phyloP scores from a whole-genome alignment of 192 early-diverging fungal genomes.

The Pilaira anomala region DNA sequence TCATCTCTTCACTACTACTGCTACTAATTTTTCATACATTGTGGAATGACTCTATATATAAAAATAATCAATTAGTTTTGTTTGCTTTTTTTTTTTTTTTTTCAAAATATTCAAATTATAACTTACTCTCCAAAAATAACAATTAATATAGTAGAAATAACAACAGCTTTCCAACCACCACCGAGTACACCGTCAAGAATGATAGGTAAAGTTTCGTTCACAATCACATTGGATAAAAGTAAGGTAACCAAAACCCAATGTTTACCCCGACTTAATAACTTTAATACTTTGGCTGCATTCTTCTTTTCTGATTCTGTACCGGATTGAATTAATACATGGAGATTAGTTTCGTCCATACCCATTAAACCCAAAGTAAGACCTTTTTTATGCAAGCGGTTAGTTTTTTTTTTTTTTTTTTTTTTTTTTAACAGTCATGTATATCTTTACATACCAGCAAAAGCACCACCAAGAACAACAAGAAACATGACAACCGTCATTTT shows the following conservation, averaged over 20 bases:
- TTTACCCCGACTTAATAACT: constrained; percentile 47
- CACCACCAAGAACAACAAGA: constrained; percentile 73
- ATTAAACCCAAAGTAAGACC: constrained; percentile 34
- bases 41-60: constrained; percentile 70
- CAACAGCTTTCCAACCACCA: constrained; percentile 76
- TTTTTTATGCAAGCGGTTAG: too few species aligned
- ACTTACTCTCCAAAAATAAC: constrained; percentile 91
- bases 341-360: constrained; percentile 77
- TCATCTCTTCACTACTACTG: background rate
- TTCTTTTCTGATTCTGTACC: constrained; percentile 65
- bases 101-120: background rate
- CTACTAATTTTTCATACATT: constrained; percentile 44
- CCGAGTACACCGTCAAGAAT: constrained; percentile 74
- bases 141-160: constrained; percentile 83
- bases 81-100: background rate
- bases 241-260: constrained; percentile 95
- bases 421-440: background rate
- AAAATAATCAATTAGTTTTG: too few species aligned
- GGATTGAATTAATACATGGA: constrained; percentile 78
- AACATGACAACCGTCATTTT: constrained; percentile 18
- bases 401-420: background rate
- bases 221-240: constrained; percentile 88
- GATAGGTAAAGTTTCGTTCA: constrained; percentile 92
- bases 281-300: constrained; percentile 60
- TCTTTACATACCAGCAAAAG: constrained; percentile 68